Evolutionary conservation across 2,329 filamentous ascomycete species (phyloP), one percentile per base, ranked within the genome.

Genomic region (Cladosporium sp.): DNA sequence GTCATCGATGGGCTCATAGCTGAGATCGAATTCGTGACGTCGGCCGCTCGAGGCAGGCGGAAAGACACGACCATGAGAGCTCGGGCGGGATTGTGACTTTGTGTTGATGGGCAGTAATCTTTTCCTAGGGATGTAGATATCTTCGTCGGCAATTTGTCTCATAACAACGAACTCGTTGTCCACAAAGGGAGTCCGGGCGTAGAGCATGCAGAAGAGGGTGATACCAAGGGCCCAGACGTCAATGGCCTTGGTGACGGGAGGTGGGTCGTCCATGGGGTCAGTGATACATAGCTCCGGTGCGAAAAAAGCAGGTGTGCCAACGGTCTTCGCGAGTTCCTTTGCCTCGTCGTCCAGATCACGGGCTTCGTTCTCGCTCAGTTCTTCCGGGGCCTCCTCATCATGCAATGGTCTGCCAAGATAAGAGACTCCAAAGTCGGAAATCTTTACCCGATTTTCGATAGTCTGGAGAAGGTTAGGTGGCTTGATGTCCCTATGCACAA

Each of bases 221-320:
- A 99, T 91, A 20, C 94, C 94, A 20, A 99, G 80, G 10, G 94
- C 96, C 94, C 94, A 99, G 15, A 99, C 87, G 69, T 99, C 94
- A 64, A 99, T 96, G 66, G 95, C 90, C 66, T 91, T 90, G 4
- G 91, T 96, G 39, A 99, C 75, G 81, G 93, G 63, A 82, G 91
- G 67, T 82, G 88, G 68, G 81, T 85, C 65, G 74, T 72, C 66
- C 61, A 80, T 86, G 22, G 86, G 74, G 61, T 94, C 91, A 1
- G 90, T 95, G 71, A 92, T 94, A 75, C 94, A 99, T 36, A 99
- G 81, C 72, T 99, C 94, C 3, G 94, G 94, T 1, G 94, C 94
- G 70, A 97, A 99, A 75, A 99, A 99, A 1, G 93, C 94, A 5
- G 94, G 94, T 0, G 94, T 99, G 53, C 94, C 94, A 5, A 97